phyloP scores from a whole-genome alignment of 2,329 filamentous ascomycete genomes.

The Fusarium guadeloupense region DNA sequence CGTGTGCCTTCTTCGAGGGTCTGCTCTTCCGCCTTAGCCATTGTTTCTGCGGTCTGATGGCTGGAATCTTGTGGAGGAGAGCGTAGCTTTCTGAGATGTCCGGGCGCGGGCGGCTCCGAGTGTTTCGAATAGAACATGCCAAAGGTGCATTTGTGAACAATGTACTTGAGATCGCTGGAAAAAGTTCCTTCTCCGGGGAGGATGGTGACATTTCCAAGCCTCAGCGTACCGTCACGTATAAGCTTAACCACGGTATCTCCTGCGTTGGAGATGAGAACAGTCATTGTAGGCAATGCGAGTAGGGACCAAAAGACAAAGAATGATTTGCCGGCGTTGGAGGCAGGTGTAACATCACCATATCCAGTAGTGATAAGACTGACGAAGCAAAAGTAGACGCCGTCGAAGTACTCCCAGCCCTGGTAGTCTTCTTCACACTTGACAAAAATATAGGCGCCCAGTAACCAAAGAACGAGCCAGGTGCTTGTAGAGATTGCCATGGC shows the following conservation, averaged over 20 bases:
- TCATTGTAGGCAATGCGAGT: constrained; percentile 87
- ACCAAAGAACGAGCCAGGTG: constrained; percentile 80
- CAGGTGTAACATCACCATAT: constrained; percentile 81
- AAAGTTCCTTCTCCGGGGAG: constrained; percentile 65
- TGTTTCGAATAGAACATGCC: constrained; percentile 52
- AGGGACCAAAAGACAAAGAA: constrained; percentile 97
- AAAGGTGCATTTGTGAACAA: constrained; percentile 54
- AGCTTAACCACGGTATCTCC: constrained; percentile 81
- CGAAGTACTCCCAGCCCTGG: constrained; percentile 77
- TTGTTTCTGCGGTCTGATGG: not conserved
- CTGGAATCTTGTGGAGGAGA: not conserved
- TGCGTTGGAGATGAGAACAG: constrained; percentile 83
- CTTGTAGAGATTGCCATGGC: constrained; percentile 73
- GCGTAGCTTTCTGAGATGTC: not conserved
- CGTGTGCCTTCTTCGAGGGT: constrained; percentile 4
- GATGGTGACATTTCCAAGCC: constrained; percentile 68
- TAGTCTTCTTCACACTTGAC: constrained; percentile 60
- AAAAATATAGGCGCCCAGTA: constrained; percentile 81
- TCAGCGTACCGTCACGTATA: constrained; percentile 64
- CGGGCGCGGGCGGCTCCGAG: constrained; percentile 2
- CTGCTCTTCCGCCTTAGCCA: constrained; percentile 20
- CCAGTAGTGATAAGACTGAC: constrained; percentile 85
- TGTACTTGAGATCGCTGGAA: constrained; percentile 55
- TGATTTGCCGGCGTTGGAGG: constrained; percentile 79
- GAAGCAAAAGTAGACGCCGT: constrained; percentile 87